Evolutionary conservation across 2,329 filamentous ascomycete genomes (phyloP), one percentile per base, ranked within the genome.

Genomic region (Clonostachys rosea): DNA sequence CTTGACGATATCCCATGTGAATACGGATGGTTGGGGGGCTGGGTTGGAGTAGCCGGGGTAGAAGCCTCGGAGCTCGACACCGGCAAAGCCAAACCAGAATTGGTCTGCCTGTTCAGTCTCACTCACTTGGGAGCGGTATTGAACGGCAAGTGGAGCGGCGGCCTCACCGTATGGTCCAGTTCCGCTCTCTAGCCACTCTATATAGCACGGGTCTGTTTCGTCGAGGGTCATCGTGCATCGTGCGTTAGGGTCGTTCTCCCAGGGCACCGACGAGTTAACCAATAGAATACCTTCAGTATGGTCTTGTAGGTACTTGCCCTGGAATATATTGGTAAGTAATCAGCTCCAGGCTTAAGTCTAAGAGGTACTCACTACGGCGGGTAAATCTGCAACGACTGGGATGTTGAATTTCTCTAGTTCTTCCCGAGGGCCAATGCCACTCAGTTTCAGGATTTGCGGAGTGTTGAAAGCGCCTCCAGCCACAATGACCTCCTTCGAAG

Each of bases 271-370:
- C 18, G 44, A 34, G 12, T 24, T 12, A n/a, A 51, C 49, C 40
- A 52, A 6, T 45, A 76, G 48, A 35, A 36, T 43, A 16, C 52
- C 50, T 48, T 67, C 77, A 57, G 78, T 77, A 47, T 76, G 75
- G 56, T 85, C 79, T 59, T 81, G 72, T 8, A 85, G 66, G 59
- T 83, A 83, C 8, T 65, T 71, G 11, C 81, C 44, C 45, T 46
- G 34, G 24, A 30, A 10, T 13, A 11, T 16, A 30, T 9, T 3
- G 24, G 9, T 30, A 9, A 30, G 8, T 9, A 35, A n/a, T 18
- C 14, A n/a, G 6, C 1, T 9, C 34, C 4, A 34, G 17, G n/a
- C 17, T 33, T 13, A 5, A n/a, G 35, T 14, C n/a, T 24, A 12
- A 18, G 34, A 35, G 10, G 7, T 18, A 45, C 44, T 45, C 13